phyloP scores from a whole-genome alignment of 768 basidiomycete species.

The Cystoderma amianthinum region DNA sequence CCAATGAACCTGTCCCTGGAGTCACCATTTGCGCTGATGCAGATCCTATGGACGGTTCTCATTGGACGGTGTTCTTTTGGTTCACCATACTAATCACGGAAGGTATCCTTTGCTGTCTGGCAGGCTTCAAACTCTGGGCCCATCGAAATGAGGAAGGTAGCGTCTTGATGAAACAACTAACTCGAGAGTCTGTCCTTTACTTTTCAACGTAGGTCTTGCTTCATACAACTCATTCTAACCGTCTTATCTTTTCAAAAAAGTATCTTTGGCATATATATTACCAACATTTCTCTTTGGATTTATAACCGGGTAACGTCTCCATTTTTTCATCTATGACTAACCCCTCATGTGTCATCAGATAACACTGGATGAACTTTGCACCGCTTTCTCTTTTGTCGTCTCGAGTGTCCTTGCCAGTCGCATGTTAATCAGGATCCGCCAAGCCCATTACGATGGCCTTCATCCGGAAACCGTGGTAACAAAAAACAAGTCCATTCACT shows the following conservation, averaged over 20 bases:
- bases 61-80: constrained; percentile 26
- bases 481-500: too few relatives aligned
- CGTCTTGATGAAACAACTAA: constrained; percentile 18
- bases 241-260: constrained; percentile 11
- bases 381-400: constrained; percentile 20
- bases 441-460: constrained; percentile 13
- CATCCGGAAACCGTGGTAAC: too few relatives aligned
- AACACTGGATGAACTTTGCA: constrained; percentile 21
- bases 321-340: too few relatives aligned
- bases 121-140: constrained; percentile 21
- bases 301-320: constrained; percentile 18
- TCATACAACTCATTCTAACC: not conserved
- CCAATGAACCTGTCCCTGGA: constrained; percentile 21
- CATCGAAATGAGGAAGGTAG: constrained; percentile 14
- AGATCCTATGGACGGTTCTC: constrained; percentile 17
- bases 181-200: constrained; percentile 21
- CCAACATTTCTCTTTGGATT: constrained; percentile 24
- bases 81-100: constrained; percentile 18
- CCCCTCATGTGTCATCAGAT: too few relatives aligned
- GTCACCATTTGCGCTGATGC: constrained; percentile 26
- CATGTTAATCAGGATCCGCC: constrained; percentile 21
- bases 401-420: constrained; percentile 21
- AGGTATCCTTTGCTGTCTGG: constrained; percentile 18
- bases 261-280: constrained; percentile 24
- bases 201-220: constrained; percentile 21